Base-by-base conservation (phyloP, 2,329 filamentous ascomycete species). In the Claviceps maximensis region DNA sequence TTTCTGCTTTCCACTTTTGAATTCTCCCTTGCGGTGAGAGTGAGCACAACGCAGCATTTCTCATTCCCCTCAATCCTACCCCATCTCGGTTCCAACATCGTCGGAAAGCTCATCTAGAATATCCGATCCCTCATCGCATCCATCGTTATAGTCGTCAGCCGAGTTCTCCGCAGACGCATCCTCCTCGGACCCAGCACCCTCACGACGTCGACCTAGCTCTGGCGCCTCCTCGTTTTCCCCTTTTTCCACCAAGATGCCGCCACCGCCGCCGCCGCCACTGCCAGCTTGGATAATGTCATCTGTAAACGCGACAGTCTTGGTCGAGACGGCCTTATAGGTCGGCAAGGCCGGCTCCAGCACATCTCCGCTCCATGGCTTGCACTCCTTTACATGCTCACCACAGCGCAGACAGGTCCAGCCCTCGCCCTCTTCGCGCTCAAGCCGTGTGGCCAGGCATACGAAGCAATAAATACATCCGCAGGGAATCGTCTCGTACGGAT, bases 401-500 rank as follows among this genome's bases (percentile, higher is more conserved):
- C 93, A 98, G 21, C 93, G 79, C 47, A 98, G 72, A 69, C 93
- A 98, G 12, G 82, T 79, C 89, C 90, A 96, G 2, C 91, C 91
- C 63, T 96, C 89, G 33, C 91, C 93, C 65, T 96, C 91, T 68
- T 97, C 91, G 5, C 84, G 82, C 68, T 96, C 91, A 45, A 98
- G 77, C 55, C 87, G 82, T 54, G 89, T 88, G 3, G 90, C 89
- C n/a, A 97, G 70, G 63, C 93, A 98, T 19, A 95, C 88, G 65
- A 94, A 98, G 69, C 93, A 98, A 71, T 97, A 98, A 55, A 96
- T 77, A 67, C 90, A 95, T 0, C 86, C 86, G 62, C 93, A 98
- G 0, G 89, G 84, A 2, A 90, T 80, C 0, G 89, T 82, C 69
- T 95, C 89, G 66, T 98, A 98, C 0, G 93, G 90, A 65, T 97